These are phyloP conservation scores for Arachis stenosperma DNA, from an alignment of 306 rosid genomes.

Conservation along the genomic window DNA sequence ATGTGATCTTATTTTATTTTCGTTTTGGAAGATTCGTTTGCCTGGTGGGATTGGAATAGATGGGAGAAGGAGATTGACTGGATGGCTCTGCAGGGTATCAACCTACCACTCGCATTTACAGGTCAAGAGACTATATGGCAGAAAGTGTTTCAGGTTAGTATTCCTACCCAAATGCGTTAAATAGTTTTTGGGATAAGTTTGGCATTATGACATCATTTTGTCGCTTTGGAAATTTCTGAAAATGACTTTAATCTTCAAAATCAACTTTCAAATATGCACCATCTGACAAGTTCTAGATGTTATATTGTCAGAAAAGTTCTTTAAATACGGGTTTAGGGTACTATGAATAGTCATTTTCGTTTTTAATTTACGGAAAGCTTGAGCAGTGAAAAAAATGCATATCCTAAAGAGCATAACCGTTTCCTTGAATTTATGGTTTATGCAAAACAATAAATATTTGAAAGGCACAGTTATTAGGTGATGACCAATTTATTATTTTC, in stretches of 20 bases:
- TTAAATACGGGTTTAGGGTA: too few relatives aligned
- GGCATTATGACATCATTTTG: constrained; percentile 20
- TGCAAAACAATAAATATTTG: too few relatives aligned
- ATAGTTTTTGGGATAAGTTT: neutral
- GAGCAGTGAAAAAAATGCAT: neutral
- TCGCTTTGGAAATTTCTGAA: neutral
- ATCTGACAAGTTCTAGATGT: neutral
- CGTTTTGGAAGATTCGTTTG: constrained; percentile 66
- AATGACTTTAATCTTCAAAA: constrained; percentile 10
- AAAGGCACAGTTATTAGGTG: too few relatives aligned
- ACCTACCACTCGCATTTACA: constrained; percentile 84
- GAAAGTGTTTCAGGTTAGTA: constrained; percentile 73
- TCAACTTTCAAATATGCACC: constrained; percentile 3
- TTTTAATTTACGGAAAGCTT: neutral
- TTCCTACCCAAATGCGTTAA: constrained; percentile 16
- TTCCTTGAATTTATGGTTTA: neutral
- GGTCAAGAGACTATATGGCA: constrained; percentile 97
- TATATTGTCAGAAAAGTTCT: too few relatives aligned
- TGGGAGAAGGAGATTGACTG: constrained; percentile 97
- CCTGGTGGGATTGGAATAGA: constrained; percentile 97
- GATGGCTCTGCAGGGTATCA: constrained; percentile 96
- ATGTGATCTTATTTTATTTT: constrained; percentile 35
- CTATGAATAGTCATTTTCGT: neutral
- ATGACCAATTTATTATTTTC: neutral
- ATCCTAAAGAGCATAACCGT: neutral